Conservation (phyloP, 345 rosid species). For the Eucalyptus decipiens region DNA sequence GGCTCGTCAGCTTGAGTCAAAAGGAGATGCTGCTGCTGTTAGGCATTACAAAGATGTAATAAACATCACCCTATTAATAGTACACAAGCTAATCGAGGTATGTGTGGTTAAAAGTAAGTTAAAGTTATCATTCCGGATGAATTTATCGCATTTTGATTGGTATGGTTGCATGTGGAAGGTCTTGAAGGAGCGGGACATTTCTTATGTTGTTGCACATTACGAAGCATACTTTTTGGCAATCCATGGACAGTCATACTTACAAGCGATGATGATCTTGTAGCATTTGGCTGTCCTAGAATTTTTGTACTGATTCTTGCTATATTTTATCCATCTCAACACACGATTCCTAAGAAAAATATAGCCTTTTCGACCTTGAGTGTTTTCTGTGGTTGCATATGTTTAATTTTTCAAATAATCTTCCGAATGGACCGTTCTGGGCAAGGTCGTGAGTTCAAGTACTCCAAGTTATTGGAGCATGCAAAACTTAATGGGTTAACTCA, state of each 20-base stretch:
- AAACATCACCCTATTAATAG: too few species aligned
- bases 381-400: background rate
- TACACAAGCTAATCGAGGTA: too few species aligned
- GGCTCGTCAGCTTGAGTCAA: too few species aligned
- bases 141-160: too few species aligned
- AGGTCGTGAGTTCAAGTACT: constrained; percentile 57
- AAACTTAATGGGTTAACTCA: constrained; percentile 63
- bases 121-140: too few species aligned
- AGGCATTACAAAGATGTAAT: too few species aligned
- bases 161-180: too few species aligned
- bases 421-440: constrained; percentile 51
- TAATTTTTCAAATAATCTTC: constrained; percentile 46
- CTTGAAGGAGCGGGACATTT: background rate
- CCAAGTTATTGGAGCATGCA: constrained; percentile 22
- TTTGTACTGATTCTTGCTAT: background rate
- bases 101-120: too few species aligned
- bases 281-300: constrained; percentile 33
- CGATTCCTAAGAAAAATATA: too few species aligned
- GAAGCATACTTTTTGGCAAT: constrained; percentile 81
- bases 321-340: background rate
- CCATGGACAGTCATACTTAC: constrained; percentile 66
- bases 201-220: constrained; percentile 64
- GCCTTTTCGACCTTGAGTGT: background rate
- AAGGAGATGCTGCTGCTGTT: too few species aligned
- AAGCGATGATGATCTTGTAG: constrained; percentile 85